Base-by-base conservation (phyloP, 2,329 filamentous ascomycete species). In the Aspergillus hiratsukae region DNA sequence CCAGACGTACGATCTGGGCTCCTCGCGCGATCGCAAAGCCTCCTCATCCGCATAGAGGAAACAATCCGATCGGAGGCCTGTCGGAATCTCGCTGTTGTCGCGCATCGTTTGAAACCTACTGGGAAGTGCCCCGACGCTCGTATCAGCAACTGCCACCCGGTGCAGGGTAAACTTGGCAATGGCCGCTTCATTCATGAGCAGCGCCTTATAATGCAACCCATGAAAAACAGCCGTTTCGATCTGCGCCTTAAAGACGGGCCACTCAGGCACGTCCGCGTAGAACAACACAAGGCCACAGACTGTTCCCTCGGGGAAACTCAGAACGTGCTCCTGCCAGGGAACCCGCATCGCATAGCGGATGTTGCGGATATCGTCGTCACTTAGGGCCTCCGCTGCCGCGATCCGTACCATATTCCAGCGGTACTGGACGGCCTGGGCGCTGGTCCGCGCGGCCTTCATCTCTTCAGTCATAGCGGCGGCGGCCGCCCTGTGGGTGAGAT, bases 301-400 rank as follows among this genome's bases (percentile, higher is more conserved):
- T 28, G 35, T n/a, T 25, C 23, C 31, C 19, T 40, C 35, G 10
- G 31, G 45, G 40, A 51, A 51, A 49, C 21, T 41, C 11, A 59
- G 29, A 21, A 53, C 49, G 11, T 56, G 55, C 28, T 60, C 58
- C 55, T 61, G 60, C 58, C 58, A 59, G 3, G 51, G 59, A 19
- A 60, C 58, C 19, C 50, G 49, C 29, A 54, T 52, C 23, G 55
- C 58, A 25, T 46, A 10, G 27, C 27, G 45, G 49, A 60, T 55
- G 60, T 61, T 58, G 14, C 48, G 48, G 11, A 48, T 21, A 51
- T 60, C 58, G 9, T 58, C 48, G 23, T 50, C 28, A 28, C 37
- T 57, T 37, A 60, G 48, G 28, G 52, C n/a, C 31, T 58, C 19
- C 3, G 28, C 40, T 29, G 51, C 58, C 31, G 52, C 52, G 21